Base-by-base conservation (phyloP, 2,329 filamentous ascomycete genomes). In the Neopestalotiopsis sp. region DNA sequence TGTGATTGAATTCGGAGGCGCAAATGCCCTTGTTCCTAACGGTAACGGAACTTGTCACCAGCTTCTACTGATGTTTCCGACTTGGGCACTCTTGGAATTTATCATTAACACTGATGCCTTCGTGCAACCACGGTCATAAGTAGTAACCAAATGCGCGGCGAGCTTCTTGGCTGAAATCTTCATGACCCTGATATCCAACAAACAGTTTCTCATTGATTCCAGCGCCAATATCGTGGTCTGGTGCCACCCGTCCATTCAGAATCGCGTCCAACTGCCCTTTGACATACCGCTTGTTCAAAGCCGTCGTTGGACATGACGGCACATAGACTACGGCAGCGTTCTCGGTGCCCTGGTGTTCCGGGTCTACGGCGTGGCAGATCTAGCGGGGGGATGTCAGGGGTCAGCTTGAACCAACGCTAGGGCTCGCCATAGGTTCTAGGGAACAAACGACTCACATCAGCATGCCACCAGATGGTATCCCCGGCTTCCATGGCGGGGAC, bases 401-500 rank as follows among this genome's bases (percentile, higher is more conserved):
- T 65, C 13, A 65, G 62, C n/a, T 52, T 13, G 1, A 17, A 52
- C 6, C 12, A 17, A 12, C 0, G 13, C 4, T 5, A 4, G 32
- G 30, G 0, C 14, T 30, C 14, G 24, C 24, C 3, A 28, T 28
- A 3, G 24, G 3, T 3, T 24, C 17, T n/a, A 12, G 4, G 30
- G n/a, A 1, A 52, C 13, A 14, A 20, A 10, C 10, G 4, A 74
- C 79, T 72, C 71, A 80, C 79, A 74, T 83, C 81, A 42, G 75
- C 74, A 64, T 82, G 81, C 81, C 80, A 82, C 75, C 78, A 84
- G 38, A 84, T 77, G 1, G 77, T 82, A 69, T 83, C 82, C 0
- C 81, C 81, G 0, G 81, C 76, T 7, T 75, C 69, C 69, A 83
- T 79, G 4, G 66, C 71, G 0, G 82, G 81, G 34, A 83, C 78